phyloP scores from a whole-genome alignment of 139 green algal species.

The Pleodorina starrii region DNA sequence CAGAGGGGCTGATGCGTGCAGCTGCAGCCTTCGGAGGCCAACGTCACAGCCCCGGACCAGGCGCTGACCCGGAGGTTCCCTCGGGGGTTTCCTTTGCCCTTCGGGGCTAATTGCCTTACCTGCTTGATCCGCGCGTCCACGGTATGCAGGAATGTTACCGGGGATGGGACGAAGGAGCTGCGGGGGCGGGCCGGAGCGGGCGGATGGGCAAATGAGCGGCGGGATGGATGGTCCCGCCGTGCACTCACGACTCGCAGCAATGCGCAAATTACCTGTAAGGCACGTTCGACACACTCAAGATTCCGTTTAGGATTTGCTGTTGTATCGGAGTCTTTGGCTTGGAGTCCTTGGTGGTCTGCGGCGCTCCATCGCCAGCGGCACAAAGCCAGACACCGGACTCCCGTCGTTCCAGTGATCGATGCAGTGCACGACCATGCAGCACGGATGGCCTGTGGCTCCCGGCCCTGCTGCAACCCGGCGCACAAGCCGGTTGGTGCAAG shows the following conservation, averaged over 20 bases:
- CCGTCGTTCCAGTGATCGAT: not conserved
- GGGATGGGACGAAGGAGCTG: conserved; percentile 79
- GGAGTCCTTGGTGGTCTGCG: not conserved
- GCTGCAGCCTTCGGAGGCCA: too few species aligned
- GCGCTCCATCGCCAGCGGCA: not conserved
- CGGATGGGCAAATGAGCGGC: not conserved
- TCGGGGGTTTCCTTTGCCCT: too few species aligned
- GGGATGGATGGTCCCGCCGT: too few species aligned
- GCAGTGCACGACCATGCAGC: too few species aligned
- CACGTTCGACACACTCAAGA: conserved; percentile 76
- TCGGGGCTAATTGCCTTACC: too few species aligned
- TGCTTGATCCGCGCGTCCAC: conserved; percentile 79
- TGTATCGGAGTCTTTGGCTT: conserved; percentile 70
- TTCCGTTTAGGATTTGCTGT: conserved; percentile 70
- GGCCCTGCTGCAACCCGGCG: not conserved
- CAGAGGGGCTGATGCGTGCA: too few species aligned
- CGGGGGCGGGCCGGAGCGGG: conserved; percentile 24
- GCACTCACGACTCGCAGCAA: too few species aligned
- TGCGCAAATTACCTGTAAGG: conserved; percentile 82
- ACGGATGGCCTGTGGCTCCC: not conserved
- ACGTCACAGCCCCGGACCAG: too few species aligned
- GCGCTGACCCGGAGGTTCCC: too few species aligned
- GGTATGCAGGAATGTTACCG: conserved; percentile 71
- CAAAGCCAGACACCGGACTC: not conserved
- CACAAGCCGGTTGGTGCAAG: not conserved